Evolutionary conservation across 257 asterid species (phyloP), one percentile per base, ranked within the genome.

Genomic region (Misopates orontium): DNA sequence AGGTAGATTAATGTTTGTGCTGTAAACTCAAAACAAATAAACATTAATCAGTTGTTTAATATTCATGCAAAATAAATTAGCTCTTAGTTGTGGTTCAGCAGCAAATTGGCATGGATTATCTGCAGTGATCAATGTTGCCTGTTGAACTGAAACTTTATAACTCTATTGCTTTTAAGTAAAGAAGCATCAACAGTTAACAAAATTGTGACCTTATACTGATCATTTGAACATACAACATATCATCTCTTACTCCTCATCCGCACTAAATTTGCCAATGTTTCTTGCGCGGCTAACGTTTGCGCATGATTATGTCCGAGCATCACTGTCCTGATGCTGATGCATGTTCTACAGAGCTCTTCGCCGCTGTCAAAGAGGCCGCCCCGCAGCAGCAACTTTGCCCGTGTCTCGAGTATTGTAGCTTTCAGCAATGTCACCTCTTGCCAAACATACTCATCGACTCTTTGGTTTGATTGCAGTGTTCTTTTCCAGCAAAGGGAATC

Each of bases 241-340:
- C 36, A 87, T 45, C 82, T 87, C 82, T 87, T 91, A 75, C 96
- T 86, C 76, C 96, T 85, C 95, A 89, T 85, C 79, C 96, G 83
- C 14, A 91, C 92, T 56, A 88, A 64, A 75, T 82, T 88, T 0
- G 96, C 96, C 82, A 91, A 59, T 15, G 94, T 88, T 68, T 91
- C 95, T 68, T 91, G 98, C 39, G 96, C 98, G 70, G 91, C 87
- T 60, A 88, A 72, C 0, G 98, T 88, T 52, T 82, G 95, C 23
- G 83, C 81, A 54, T 91, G 95, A 73, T 82, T 84, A 60, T 86
- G 95, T 1, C 97, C 97, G 12, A 90, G 72, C 97, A 87, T 87
- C 72, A 90, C 97, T 1, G 95, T 85, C 78, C 97, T 76, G 48
- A 90, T 90, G 47, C 97, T 85, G 66, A 88, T 81, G 67, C 97